Evolutionary conservation across 768 basidiomycete species (phyloP).

Genomic region (Phylloporus arenicola): DNA sequence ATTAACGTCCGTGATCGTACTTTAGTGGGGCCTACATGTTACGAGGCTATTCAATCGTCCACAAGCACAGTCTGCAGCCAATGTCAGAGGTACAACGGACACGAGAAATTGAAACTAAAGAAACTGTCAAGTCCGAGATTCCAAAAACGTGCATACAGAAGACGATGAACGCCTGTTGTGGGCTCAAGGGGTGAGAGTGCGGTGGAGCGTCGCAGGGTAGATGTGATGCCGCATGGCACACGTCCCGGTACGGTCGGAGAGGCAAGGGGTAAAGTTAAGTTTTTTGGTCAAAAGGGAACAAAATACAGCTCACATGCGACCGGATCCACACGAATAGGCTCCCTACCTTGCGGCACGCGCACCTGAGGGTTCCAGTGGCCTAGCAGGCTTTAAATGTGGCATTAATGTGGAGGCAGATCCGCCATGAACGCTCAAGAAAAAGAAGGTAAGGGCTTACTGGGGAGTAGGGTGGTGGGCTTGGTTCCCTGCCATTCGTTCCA

Average conservation of each 20-base stretch:
- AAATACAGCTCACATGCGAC: slow-evolving; percentile 1
- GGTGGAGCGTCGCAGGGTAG: slow-evolving; percentile 1
- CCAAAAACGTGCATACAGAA: neutral
- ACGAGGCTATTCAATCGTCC: neutral
- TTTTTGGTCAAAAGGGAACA: neutral
- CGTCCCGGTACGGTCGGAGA: neutral
- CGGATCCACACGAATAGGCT: neutral
- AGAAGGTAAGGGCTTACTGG: slow-evolving; percentile 15
- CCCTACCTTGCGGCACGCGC: slow-evolving; percentile 5
- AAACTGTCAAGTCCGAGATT: neutral
- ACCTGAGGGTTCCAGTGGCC: slow-evolving; percentile 1
- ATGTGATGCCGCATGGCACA: slow-evolving; percentile 4
- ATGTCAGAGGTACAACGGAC: neutral
- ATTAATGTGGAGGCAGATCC: neutral
- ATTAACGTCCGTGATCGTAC: neutral
- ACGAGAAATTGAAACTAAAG: neutral
- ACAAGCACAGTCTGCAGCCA: neutral
- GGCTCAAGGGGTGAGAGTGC: neutral
- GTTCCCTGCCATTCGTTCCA: neutral
- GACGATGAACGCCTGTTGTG: neutral
- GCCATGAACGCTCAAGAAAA: neutral
- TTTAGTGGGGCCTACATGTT: neutral
- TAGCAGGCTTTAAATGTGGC: neutral
- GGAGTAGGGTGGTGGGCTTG: slow-evolving; percentile 22
- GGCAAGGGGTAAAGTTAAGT: slow-evolving; percentile 3